A percentile compares a stretch with the other conserved stretches of the same genome.
Evolutionary conservation across 257 asterid species (phyloP).

Genomic region (Solanum chaucha): DNA sequence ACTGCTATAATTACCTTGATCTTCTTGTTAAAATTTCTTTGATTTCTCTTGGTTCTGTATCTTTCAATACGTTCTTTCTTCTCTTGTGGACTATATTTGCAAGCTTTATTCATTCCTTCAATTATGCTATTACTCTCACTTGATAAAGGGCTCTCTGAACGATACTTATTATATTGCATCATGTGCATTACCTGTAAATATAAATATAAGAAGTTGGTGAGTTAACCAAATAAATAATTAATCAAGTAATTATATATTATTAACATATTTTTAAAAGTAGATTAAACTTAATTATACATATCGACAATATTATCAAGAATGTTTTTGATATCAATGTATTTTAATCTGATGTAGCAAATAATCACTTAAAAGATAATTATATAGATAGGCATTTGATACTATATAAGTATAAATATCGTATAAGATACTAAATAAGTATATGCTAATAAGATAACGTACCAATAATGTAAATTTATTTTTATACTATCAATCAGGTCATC

Average conservation of each 20-base stretch:
- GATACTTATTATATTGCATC: constrained; percentile 20
- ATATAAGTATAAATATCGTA: not conserved
- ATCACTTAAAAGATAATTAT: not conserved
- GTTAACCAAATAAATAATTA: not conserved
- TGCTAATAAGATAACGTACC: not conserved
- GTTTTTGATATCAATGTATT: not conserved
- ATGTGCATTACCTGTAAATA: constrained; percentile 8
- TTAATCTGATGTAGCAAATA: not conserved
- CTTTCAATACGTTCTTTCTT: constrained; percentile 79
- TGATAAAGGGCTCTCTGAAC: constrained; percentile 37
- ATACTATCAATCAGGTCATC: not conserved
- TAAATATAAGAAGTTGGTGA: not conserved
- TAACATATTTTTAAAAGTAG: not conserved
- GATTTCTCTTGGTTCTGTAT: constrained; percentile 75
- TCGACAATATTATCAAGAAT: not conserved
- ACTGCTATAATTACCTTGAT: constrained; percentile 44
- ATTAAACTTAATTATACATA: not conserved
- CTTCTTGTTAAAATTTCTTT: constrained; percentile 84
- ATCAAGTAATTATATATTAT: not conserved
- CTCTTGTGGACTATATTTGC: constrained; percentile 73
- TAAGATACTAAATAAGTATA: not conserved
- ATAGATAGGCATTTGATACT: not conserved
- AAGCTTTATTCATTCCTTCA: constrained; percentile 82
- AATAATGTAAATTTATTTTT: not conserved
- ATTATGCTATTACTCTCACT: constrained; percentile 55